A percentile compares a stretch with the other conserved stretches of the same genome.
Conservation (phyloP, 345 rosid species). For the Leavenworthia alabamica region DNA sequence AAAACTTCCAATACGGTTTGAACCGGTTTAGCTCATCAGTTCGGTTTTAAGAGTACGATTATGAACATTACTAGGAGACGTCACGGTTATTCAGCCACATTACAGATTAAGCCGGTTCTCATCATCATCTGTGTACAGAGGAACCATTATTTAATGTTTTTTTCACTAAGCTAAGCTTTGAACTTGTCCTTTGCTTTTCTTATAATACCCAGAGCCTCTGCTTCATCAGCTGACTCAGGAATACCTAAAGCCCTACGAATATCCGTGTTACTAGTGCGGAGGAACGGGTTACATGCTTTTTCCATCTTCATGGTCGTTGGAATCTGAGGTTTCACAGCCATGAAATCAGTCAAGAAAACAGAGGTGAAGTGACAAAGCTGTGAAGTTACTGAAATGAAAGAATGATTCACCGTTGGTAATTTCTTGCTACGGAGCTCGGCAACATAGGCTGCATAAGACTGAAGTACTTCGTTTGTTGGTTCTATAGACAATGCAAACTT, state of each 20-base stretch:
- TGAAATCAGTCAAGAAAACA: not conserved
- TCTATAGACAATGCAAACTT: constrained; percentile 88
- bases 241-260: constrained; percentile 54
- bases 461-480: constrained; percentile 74
- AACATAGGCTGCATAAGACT: constrained; percentile 64
- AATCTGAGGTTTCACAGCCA: constrained; percentile 36
- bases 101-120: not conserved
- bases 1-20: not conserved
- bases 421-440: constrained; percentile 68
- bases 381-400: not conserved
- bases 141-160: not conserved
- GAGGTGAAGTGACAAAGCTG: not conserved
- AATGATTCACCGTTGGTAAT: constrained; percentile 57
- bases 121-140: not conserved
- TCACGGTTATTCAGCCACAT: not conserved
- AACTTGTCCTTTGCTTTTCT: constrained; percentile 72
- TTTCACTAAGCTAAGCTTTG: constrained; percentile 30
- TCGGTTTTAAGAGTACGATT: not conserved
- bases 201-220: constrained; percentile 60
- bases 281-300: constrained; percentile 85
- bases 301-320: constrained; percentile 72
- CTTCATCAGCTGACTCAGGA: constrained; percentile 50
- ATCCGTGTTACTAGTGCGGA: constrained; percentile 56
- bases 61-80: not conserved
- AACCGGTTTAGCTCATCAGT: not conserved